Evolutionary conservation across 805 yeast genomes (phyloP).

Genomic region (Maudiozyma bulderi): DNA sequence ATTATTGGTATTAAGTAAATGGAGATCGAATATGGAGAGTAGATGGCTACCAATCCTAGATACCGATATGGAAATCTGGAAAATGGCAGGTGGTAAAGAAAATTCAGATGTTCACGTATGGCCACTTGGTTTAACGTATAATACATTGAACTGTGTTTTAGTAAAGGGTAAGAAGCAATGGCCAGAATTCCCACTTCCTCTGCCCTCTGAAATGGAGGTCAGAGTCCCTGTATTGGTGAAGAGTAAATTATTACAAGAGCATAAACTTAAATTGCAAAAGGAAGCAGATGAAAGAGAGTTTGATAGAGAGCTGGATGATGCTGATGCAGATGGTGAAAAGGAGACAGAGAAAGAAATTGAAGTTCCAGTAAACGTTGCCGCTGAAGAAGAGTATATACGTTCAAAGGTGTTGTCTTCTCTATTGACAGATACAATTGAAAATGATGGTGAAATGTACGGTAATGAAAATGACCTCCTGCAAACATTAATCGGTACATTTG

Average conservation of each 20-base stretch:
- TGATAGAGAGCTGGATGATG: slow-evolving; percentile 11
- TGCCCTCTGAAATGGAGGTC: slow-evolving; percentile 71
- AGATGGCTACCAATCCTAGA: slow-evolving; percentile 83
- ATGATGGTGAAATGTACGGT: slow-evolving; percentile 34
- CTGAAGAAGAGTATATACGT: slow-evolving; percentile 59
- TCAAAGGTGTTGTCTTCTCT: slow-evolving; percentile 53
- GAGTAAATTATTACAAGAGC: slow-evolving; percentile 23
- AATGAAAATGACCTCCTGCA: slow-evolving; percentile 44
- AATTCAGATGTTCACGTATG: slow-evolving; percentile 56
- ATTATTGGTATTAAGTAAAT: slow-evolving; percentile 57
- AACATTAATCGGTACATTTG: slow-evolving; percentile 50
- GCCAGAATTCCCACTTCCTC: slow-evolving; percentile 78
- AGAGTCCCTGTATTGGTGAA: slow-evolving; percentile 47
- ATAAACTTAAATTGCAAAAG: slow-evolving; percentile 22
- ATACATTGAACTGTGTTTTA: slow-evolving; percentile 62
- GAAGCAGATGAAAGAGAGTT: slow-evolving; percentile 18
- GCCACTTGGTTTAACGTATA: slow-evolving; percentile 76
- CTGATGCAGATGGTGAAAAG: slow-evolving; percentile 10
- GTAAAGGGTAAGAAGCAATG: slow-evolving; percentile 55
- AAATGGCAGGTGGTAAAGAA: slow-evolving; percentile 39
- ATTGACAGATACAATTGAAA: slow-evolving; percentile 46
- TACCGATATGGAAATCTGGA: slow-evolving; percentile 36
- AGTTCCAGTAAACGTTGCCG: slow-evolving; percentile 26
- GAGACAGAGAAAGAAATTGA: slow-evolving; percentile 20
- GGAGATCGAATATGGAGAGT: slow-evolving; percentile 71